Evolutionary conservation across 1,139 yeast genomes (phyloP).

Genomic region (Magnusiomyces paraingens): DNA sequence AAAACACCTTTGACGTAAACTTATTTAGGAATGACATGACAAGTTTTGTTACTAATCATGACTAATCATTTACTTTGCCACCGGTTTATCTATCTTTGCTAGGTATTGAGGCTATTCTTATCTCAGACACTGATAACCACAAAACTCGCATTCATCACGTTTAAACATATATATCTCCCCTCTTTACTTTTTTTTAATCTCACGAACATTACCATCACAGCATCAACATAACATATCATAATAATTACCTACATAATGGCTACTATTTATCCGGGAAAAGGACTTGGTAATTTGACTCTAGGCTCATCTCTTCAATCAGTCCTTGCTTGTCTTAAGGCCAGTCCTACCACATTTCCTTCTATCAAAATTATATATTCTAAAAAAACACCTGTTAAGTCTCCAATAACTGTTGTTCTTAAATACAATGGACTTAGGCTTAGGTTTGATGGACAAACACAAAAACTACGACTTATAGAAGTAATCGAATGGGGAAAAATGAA

Average conservation of each 20-base stretch:
- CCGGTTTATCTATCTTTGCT: neutral
- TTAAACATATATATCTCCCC: neutral
- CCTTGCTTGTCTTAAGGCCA: conserved; percentile 20
- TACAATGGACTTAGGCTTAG: conserved; percentile 27
- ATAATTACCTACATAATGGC: conserved; percentile 8
- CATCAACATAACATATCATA: no score
- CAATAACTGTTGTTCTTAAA: conserved; percentile 23
- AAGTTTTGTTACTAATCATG: neutral
- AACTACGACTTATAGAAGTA: conserved; percentile 26
- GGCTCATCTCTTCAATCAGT: conserved; percentile 25
- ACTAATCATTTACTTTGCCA: neutral
- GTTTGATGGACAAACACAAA: conserved; percentile 26
- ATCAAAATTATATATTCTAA: conserved; percentile 23
- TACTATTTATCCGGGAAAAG: conserved; percentile 12
- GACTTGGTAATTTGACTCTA: conserved; percentile 18
- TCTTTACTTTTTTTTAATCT: neutral
- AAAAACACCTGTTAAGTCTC: conserved; percentile 19
- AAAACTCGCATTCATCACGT: neutral
- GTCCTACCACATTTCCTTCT: conserved; percentile 24
- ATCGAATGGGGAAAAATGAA: conserved; percentile 24
- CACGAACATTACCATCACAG: neutral
- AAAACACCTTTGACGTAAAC: neutral
- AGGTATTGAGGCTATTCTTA: no score
- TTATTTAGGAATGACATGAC: neutral
- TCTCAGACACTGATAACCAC: neutral